Base-by-base conservation (phyloP, 2,329 filamentous ascomycete genomes). In the Arthrobotrys iridis region DNA sequence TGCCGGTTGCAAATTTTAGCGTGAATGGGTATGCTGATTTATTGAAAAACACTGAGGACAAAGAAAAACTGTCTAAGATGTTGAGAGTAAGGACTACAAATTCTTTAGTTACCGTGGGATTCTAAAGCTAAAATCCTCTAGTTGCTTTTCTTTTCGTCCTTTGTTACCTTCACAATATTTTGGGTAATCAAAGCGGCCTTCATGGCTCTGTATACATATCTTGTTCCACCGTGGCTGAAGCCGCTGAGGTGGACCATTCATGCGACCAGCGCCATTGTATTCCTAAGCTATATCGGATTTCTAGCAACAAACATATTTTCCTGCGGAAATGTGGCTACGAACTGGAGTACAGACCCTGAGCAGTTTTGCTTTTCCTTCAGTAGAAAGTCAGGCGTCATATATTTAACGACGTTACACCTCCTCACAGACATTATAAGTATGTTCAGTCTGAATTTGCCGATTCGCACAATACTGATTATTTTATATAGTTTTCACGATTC, bases 81-180 rank as follows among this genome's bases (percentile, higher is more conserved):
- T 20, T 75, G 8, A 62, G 71, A 15, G 71, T 75, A 26, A 43
- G 71, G 10, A 11, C n/a, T 37, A 35, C 28, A 15, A 2, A 13
- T 28, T 33, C 37, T 10, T 50, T 13, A n/a, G 1, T 2, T 35
- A 22, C 30, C 18, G 2, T 2, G 5, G 28, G n/a, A n/a, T 46
- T 48, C 20, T 41, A 52, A 35, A 59, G 48, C 33, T 35, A 37
- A 28, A n/a, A 2, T 13, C 15, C 45, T 11, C 3, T 28, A 75
- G 71, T 18, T 75, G 18, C 65, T 76, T 5, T 76, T 76, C 22
- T 76, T 76, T 43, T 76, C 72, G 0, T 76, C 72, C 3, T 76
- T 76, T 26, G 35, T 76, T 7, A 76, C 72, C 3, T 76, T 76
- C 48, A 76, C 72, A 3, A 50, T 71, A 7, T 76, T 76, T 15